Base-by-base conservation (phyloP, 163 green algal species). In the Scenedesmus sp. region DNA sequence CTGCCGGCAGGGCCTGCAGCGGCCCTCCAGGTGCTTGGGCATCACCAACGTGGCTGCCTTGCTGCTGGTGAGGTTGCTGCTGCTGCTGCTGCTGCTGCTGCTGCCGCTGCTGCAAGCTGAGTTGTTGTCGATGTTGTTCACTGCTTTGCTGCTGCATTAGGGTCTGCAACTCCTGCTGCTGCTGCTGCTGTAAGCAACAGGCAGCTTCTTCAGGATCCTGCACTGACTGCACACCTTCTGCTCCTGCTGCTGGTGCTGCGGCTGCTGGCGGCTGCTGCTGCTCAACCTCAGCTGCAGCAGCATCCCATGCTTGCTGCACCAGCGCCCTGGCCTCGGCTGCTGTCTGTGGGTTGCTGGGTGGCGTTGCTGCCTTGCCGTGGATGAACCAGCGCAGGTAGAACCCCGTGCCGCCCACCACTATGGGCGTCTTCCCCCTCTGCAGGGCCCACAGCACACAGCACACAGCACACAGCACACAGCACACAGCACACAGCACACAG, bases 301-400 rank as follows among this genome's bases (percentile, higher is more conserved):
- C n/a, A 24, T 44, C 24, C 86, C 88, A 70, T 53, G 91, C 94
- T 46, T 89, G 42, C 86, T 92, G 3, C 12, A 96, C 81, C 0
- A 89, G 78, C 13, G 73, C 16, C 68, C 81, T 26, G 37, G 94
- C 94, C 30, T 68, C 49, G 35, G 86, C 89, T 37, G 86, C 89
- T 4, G 83, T 73, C 65, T 95, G 93, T 6, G 93, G 90, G 24
- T 86, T 96, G 49, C 95, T 93, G 0, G 59, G 44, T 1, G 95
- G 95, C 0, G 96, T 98, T 0, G 79, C 79, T 0, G 97, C 95
- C 92, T 96, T 97, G 80, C 97, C 98, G 46, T 97, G 92, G 0
- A 98, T 93, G 40, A 98, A 96, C 96, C 96, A 99, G n/a, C 95
- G 94, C 81, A 99, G 94, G 95, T 99, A 99, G 89, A 99, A 97